A percentile compares a stretch with the other conserved stretches of the same genome.
These are phyloP conservation scores for Balamuthia mandrillaris DNA, from an alignment of 208 protist genomes.

Conservation along the genomic window DNA sequence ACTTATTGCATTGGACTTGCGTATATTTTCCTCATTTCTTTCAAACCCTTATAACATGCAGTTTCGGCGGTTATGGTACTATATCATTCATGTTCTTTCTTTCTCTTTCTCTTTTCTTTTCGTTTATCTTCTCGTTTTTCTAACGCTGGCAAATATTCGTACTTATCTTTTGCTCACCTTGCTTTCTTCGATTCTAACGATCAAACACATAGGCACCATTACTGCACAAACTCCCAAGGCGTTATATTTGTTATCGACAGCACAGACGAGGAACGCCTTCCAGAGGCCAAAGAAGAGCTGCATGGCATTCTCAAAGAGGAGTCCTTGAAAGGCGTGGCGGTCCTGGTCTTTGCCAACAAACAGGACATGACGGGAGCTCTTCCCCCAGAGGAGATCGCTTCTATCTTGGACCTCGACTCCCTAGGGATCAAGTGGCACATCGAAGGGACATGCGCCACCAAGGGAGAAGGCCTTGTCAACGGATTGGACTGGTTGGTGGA, in stretches of 20 bases:
- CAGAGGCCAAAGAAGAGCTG: constrained; percentile 58
- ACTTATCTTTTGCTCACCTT: too few relatives aligned
- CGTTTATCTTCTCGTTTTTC: too few relatives aligned
- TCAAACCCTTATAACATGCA: too few relatives aligned
- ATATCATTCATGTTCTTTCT: too few relatives aligned
- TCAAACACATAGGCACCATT: too few relatives aligned
- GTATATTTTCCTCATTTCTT: too few relatives aligned
- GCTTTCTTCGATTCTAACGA: too few relatives aligned
- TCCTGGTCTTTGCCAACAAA: constrained; percentile 83
- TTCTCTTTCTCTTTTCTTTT: too few relatives aligned
- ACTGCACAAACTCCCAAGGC: constrained; percentile 74
- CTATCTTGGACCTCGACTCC: constrained; percentile 70
- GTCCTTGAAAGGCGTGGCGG: constrained; percentile 62
- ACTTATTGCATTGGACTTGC: too few relatives aligned
- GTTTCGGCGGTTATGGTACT: too few relatives aligned
- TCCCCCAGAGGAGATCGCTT: constrained; percentile 73
- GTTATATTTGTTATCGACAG: constrained; percentile 81
- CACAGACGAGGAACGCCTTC: constrained; percentile 72
- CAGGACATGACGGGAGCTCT: constrained; percentile 84
- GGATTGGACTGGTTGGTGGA: too few relatives aligned
- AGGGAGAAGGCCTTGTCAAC: constrained; percentile 26
- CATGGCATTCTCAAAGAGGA: constrained; percentile 79
- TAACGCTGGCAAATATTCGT: too few relatives aligned
- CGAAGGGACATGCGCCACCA: neutral
- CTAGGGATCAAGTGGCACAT: constrained; percentile 50